Conservation (phyloP, 495 filamentous ascomycete genomes). For the Hypoxylon trugodes region DNA sequence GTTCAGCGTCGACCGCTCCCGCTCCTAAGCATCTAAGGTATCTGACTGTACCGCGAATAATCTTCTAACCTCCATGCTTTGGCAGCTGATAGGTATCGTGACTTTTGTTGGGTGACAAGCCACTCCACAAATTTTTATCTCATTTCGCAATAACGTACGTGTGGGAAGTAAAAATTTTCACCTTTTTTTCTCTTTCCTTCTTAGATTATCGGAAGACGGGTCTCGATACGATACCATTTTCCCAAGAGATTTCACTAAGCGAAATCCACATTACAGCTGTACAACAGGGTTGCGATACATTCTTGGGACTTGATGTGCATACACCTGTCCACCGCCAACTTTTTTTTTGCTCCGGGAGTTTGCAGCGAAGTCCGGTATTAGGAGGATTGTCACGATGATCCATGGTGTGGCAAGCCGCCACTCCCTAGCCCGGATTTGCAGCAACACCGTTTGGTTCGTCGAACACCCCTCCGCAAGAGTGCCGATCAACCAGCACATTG, state of each 20-base stretch:
- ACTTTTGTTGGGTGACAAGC: constrained; percentile 35
- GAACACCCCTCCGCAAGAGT: constrained; percentile 18
- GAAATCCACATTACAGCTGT: constrained; percentile 37
- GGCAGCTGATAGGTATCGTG: constrained; percentile 30
- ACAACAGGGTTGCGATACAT: constrained; percentile 27
- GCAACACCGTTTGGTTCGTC: constrained; percentile 31
- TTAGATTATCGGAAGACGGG: too few relatives aligned
- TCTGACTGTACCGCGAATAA: not conserved
- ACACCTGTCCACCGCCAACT: constrained; percentile 31
- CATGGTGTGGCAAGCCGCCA: constrained; percentile 39
- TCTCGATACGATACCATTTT: too few relatives aligned
- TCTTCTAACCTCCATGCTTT: constrained; percentile 13
- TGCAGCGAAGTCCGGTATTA: constrained; percentile 36
- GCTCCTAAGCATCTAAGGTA: constrained; percentile 6
- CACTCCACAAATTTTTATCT: constrained; percentile 32
- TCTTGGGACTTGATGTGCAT: constrained; percentile 27
- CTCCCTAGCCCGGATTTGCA: constrained; percentile 18
- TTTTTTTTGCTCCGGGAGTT: constrained; percentile 26
- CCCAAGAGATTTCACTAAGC: constrained; percentile 19
- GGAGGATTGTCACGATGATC: constrained; percentile 41
- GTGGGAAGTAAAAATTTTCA: constrained; percentile 9
- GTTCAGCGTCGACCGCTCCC: constrained; percentile 8
- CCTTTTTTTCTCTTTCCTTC: too few relatives aligned
- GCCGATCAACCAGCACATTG: constrained; percentile 31
- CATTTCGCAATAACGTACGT: constrained; percentile 8